These are phyloP conservation scores for Chrysoporthe deuterocubensis DNA, from an alignment of 2,329 filamentous ascomycete species.

Conservation along the genomic window DNA sequence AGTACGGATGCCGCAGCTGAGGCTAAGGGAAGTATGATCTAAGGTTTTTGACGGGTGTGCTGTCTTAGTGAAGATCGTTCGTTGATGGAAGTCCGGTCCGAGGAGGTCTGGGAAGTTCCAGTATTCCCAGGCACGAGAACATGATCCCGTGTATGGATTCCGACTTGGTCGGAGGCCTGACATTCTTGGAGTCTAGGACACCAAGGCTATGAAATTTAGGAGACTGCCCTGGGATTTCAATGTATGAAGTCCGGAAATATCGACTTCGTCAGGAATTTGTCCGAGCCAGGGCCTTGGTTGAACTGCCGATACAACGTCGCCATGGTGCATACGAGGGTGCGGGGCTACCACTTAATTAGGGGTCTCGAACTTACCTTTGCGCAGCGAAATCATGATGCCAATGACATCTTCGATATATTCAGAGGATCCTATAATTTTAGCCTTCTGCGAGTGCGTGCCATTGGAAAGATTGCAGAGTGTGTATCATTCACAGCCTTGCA, in stretches of 20 bases:
- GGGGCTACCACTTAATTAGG: background rate
- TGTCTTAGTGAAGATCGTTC: too few species aligned
- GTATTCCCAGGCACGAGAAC: background rate
- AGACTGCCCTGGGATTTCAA: background rate
- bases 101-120: background rate
- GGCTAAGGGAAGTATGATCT: too few species aligned
- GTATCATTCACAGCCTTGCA: background rate
- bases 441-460: background rate
- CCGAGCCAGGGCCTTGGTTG: background rate
- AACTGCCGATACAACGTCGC: slow-evolving; percentile 7
- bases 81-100: too few species aligned
- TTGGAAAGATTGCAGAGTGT: background rate
- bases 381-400: background rate
- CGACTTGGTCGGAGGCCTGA: background rate
- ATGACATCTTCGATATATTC: background rate
- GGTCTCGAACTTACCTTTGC: background rate
- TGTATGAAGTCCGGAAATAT: background rate
- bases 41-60: too few species aligned
- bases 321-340: background rate
- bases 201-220: background rate
- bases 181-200: background rate
- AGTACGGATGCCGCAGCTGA: too few species aligned
- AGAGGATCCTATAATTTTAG: background rate
- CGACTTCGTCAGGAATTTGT: background rate
- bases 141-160: background rate